Conservation (phyloP, 2,329 filamentous ascomycete genomes). For the Cryoendolithus antarcticus region DNA sequence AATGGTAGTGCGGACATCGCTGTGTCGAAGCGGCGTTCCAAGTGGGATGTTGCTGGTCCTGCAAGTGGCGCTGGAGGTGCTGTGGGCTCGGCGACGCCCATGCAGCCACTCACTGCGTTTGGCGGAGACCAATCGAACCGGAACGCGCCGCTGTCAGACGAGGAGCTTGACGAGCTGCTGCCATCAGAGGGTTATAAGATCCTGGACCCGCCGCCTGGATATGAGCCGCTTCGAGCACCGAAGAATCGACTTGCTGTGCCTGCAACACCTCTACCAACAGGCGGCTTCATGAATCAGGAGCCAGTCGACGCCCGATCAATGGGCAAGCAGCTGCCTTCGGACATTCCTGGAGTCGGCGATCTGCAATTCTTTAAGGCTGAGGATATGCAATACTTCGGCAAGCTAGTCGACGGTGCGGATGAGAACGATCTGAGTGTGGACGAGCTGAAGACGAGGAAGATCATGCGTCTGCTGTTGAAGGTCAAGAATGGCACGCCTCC, state of each 20-base stretch:
- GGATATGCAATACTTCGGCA: conserved; percentile 97
- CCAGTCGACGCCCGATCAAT: conserved; percentile 70
- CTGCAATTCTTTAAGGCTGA: conserved; percentile 97
- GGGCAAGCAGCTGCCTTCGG: conserved; percentile 83
- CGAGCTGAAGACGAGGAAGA: conserved; percentile 94
- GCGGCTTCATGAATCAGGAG: conserved; percentile 96
- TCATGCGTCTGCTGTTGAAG: conserved; percentile 91
- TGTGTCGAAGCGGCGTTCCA: conserved; percentile 60
- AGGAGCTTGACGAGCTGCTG: conserved; percentile 84
- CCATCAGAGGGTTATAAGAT: conserved; percentile 89
- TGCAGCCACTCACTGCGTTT: conserved; percentile 49
- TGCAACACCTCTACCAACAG: conserved; percentile 51
- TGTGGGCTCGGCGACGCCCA: conserved; percentile 59
- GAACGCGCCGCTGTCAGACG: conserved; percentile 75
- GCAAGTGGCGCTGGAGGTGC: conserved; percentile 51
- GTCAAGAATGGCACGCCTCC: conserved; percentile 98
- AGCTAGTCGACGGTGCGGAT: conserved; percentile 86
- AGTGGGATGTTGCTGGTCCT: conserved; percentile 82
- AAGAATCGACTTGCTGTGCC: conserved; percentile 64
- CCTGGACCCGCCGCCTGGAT: conserved; percentile 79
- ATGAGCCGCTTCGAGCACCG: conserved; percentile 68
- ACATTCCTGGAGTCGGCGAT: conserved; percentile 92
- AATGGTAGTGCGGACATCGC: conserved; percentile 37
- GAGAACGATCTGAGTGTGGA: conserved; percentile 88
- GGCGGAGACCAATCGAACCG: conserved; percentile 70